These are phyloP conservation scores for Fagus crenata DNA, from an alignment of 306 rosid species.

Conservation along the genomic window DNA sequence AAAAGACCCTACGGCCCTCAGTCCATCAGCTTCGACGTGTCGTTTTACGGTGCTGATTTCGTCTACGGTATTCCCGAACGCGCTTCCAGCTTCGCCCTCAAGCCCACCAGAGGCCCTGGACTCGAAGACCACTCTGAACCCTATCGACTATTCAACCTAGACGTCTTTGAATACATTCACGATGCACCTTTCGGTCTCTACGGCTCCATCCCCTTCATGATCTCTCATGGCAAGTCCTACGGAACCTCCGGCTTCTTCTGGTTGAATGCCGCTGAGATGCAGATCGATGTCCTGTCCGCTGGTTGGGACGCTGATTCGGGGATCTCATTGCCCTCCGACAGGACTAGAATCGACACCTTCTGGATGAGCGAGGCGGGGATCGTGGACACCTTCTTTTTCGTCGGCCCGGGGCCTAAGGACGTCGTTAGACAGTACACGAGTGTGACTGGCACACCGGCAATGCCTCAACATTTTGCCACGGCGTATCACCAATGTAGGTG, in stretches of 20 bases:
- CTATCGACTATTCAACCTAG: constrained; percentile 79
- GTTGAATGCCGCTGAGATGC: constrained; percentile 98
- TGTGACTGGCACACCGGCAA: constrained; percentile 71
- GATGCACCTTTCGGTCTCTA: constrained; percentile 91
- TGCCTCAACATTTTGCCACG: constrained; percentile 83
- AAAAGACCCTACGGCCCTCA: constrained; percentile 83
- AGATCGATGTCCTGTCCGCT: constrained; percentile 78
- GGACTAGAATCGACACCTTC: constrained; percentile 66
- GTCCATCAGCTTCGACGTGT: constrained; percentile 86
- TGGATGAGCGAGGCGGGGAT: constrained; percentile 98
- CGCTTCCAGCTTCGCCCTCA: constrained; percentile 69
- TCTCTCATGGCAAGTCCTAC: constrained; percentile 72
- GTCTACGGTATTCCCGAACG: constrained; percentile 94
- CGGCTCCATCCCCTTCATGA: constrained; percentile 89
- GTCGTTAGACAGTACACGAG: constrained; percentile 70
- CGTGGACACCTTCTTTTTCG: constrained; percentile 77
- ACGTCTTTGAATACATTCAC: constrained; percentile 79
- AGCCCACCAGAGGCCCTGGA: constrained; percentile 82
- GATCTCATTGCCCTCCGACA: constrained; percentile 63
- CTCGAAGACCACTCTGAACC: constrained; percentile 77
- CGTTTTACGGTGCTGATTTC: constrained; percentile 73
- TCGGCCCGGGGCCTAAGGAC: constrained; percentile 87
- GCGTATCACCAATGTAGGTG: constrained; percentile 96
- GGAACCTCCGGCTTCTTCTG: constrained; percentile 88
- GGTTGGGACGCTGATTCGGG: constrained; percentile 86